phyloP scores from a whole-genome alignment of 202 grass and related monocot species.

The Setaria viridis region DNA sequence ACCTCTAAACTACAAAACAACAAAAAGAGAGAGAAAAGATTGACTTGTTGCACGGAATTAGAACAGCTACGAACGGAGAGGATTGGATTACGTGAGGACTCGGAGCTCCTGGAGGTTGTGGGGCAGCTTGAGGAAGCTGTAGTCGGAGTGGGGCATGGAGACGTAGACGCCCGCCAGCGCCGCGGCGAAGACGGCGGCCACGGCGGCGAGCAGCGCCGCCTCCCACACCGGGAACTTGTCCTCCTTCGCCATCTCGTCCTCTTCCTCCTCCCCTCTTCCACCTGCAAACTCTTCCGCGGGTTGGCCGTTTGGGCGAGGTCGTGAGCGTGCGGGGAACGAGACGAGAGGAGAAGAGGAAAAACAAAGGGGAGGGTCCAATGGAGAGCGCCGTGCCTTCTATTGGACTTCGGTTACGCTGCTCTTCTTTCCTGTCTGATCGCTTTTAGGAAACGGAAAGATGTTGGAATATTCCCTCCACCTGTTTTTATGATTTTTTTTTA shows the following conservation, averaged over 20 bases:
- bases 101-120: conserved; percentile 72
- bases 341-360: background rate
- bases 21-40: background rate
- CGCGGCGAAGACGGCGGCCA: conserved; percentile 56
- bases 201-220: conserved; percentile 47
- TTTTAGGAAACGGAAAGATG: conserved; percentile 36
- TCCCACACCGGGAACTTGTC: conserved; percentile 63
- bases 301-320: conserved; percentile 29
- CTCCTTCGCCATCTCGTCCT: conserved; percentile 49
- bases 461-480: conserved; percentile 31
- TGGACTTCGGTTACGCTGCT: conserved; percentile 34
- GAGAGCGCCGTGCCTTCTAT: background rate
- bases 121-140: conserved; percentile 81
- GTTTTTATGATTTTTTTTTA: conserved; percentile 14
- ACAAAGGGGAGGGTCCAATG: background rate
- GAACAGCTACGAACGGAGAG: background rate
- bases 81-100: conserved; percentile 67
- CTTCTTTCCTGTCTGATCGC: conserved; percentile 16
- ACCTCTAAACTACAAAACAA: background rate
- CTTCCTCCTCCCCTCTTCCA: background rate
- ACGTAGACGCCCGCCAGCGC: conserved; percentile 70
- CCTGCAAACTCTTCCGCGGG: conserved; percentile 30
- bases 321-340: conserved; percentile 15
- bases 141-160: conserved; percentile 79
- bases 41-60: background rate